Percentiles rank a stretch among this genome's conserved stretches.
These are phyloP conservation scores for Pseudogymnoascus sp. DNA, from an alignment of 2,329 filamentous ascomycete species.

Conservation along the genomic window DNA sequence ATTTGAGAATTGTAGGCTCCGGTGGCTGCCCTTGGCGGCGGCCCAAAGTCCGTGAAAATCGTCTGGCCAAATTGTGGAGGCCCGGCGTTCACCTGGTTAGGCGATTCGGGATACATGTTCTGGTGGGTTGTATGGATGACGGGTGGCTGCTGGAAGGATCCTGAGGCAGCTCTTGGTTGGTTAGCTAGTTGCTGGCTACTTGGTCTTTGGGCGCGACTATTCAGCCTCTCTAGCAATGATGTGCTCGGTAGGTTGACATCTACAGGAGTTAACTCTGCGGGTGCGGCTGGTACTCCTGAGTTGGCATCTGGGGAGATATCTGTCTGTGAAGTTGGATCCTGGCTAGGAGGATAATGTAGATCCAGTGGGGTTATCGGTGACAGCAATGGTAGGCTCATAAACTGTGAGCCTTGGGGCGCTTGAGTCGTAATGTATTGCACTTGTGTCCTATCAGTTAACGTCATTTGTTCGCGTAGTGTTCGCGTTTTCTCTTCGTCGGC, in stretches of 20 bases:
- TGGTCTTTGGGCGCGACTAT: background rate
- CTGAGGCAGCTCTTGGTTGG: background rate
- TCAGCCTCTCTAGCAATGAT: constrained; percentile 2
- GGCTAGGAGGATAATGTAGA: constrained; percentile 10
- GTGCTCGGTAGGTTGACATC: background rate
- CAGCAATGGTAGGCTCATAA: background rate
- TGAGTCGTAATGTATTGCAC: background rate
- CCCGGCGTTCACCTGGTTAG: background rate
- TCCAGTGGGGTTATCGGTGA: background rate
- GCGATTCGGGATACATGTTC: background rate
- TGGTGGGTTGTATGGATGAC: background rate
- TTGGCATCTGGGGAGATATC: constrained; percentile 10
- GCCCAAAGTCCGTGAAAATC: background rate
- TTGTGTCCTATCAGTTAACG: background rate
- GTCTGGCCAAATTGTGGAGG: background rate
- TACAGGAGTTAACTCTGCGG: constrained; percentile 8
- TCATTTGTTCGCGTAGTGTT: background rate
- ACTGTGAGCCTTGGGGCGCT: background rate
- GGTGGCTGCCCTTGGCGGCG: background rate
- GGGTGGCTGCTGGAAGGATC: background rate
- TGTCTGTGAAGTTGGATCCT: background rate
- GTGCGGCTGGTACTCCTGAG: constrained; percentile 7
- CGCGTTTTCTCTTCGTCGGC: background rate
- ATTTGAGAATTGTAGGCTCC: background rate
- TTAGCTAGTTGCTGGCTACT: background rate